Percentiles rank a stretch among this genome's conserved stretches.
Evolutionary conservation across 2,329 filamentous ascomycete genomes (phyloP).

Genomic region (Arthroderma uncinatum): DNA sequence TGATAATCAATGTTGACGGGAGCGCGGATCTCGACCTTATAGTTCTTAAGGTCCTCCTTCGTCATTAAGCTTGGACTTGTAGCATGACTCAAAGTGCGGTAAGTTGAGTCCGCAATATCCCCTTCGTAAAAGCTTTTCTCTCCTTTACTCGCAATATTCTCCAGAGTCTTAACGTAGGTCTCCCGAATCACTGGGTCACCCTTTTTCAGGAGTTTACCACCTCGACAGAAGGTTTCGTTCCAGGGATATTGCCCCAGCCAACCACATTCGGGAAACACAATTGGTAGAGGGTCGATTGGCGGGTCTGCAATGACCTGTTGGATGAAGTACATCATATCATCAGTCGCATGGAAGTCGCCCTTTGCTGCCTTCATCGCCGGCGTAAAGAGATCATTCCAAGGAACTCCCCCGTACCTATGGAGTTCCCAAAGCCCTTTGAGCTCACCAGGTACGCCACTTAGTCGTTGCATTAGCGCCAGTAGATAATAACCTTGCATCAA

Average conservation of each 20-base stretch:
- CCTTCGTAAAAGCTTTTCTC: constrained; percentile 63
- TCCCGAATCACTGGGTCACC: constrained; percentile 71
- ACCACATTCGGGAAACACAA: background rate
- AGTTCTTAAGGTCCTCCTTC: constrained; percentile 62
- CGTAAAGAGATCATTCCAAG: constrained; percentile 58
- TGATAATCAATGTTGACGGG: constrained; percentile 46
- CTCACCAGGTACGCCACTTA: constrained; percentile 46
- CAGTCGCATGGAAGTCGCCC: constrained; percentile 38
- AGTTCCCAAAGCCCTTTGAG: constrained; percentile 67
- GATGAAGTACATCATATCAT: constrained; percentile 70
- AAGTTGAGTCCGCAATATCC: constrained; percentile 57
- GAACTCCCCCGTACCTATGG: constrained; percentile 46
- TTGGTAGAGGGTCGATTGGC: background rate
- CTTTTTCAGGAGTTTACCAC: constrained; percentile 58
- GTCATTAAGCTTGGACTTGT: constrained; percentile 70
- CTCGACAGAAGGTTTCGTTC: constrained; percentile 78
- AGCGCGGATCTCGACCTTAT: constrained; percentile 47
- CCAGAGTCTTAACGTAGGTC: constrained; percentile 67
- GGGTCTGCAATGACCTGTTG: constrained; percentile 46
- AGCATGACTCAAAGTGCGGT: constrained; percentile 50
- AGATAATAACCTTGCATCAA: constrained; percentile 49
- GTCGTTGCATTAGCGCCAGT: background rate
- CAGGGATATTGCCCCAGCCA: constrained; percentile 42
- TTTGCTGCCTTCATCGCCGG: constrained; percentile 63
- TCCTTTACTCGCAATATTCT: constrained; percentile 59